Conservation (phyloP, 2,329 filamentous ascomycete species). For the Ophioceras dolichostomum region DNA sequence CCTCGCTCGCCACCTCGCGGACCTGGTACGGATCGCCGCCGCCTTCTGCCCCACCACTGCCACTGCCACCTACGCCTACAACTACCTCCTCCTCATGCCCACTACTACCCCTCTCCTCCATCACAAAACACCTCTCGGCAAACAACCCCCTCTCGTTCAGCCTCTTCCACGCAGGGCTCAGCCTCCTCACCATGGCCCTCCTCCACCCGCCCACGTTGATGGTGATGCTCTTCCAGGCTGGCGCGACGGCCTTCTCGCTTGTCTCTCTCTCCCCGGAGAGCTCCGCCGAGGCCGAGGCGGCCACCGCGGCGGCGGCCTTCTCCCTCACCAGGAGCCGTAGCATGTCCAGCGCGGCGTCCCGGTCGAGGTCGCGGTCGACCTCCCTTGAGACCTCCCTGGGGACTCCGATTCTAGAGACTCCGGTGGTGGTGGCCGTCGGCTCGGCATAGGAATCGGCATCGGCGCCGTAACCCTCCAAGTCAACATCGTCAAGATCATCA, state of each 20-base stretch:
- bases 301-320: conserved; percentile 8
- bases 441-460: too few species aligned
- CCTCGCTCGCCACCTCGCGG: not conserved
- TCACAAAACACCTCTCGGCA: conserved; percentile 33
- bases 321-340: conserved; percentile 19
- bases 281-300: not conserved
- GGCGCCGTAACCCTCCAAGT: too few species aligned
- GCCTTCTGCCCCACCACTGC: not conserved
- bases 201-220: conserved; percentile 36
- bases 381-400: too few species aligned
- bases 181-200: conserved; percentile 28
- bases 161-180: conserved; percentile 26
- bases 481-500: too few species aligned
- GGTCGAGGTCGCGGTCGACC: conserved; percentile 25
- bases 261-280: too few species aligned
- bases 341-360: conserved; percentile 19
- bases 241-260: conserved; percentile 3
- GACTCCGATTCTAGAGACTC: too few species aligned
- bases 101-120: conserved; percentile 14
- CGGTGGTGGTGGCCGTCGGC: too few species aligned
- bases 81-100: not conserved
- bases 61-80: not conserved
- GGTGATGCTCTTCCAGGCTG: conserved; percentile 26
- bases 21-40: not conserved
- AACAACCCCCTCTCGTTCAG: conserved; percentile 28